Evolutionary conservation across 768 basidiomycete genomes (phyloP), one percentile per base, ranked within the genome.

Genomic region (Collybiopsis confluens): DNA sequence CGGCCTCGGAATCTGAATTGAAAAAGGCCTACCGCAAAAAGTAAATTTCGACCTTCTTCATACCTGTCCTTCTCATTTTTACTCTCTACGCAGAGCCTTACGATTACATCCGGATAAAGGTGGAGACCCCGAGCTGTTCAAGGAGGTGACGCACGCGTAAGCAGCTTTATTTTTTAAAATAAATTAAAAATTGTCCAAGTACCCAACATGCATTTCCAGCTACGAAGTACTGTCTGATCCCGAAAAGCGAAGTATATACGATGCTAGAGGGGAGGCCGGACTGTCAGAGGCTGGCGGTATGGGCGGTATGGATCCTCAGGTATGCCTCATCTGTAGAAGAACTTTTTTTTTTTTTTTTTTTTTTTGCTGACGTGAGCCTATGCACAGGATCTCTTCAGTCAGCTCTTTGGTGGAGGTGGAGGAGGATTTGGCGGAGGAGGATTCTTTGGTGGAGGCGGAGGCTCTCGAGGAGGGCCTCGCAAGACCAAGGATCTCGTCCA

Each of bases 401-500:
- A 98, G 63, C 80, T 98, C 41, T 97, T 98, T 56, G 94, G 93
- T 49, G 88, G 84, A 38, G 78, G 78, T 49, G 77, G 92, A 2
- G 86, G 82, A 0, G 84, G 86, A 7, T 85, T 89, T 49, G 77
- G 92, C 2, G 86, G 82, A 0, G 84, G 86, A 7, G 85, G 89
- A 3, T 37, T 48, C 35, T 88, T 90, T 59, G 88, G 88, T 35
- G 88, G 83, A 1, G 78, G 81, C 6, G 83, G 83, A n/a, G 79
- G 82, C 20, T 73, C 80, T 55, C 75, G 80, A 21, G 80, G 77
- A 58, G 90, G 88, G 13, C 86, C 89, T 18, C 90, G 93, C 65
- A 94, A 91, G 71, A 97, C 94, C 56, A 98, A 98, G 70, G 97
- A 99, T 70, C 90, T 99, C 59, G 90, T 98, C 4, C 97, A 99